A percentile compares a stretch with the other conserved stretches of the same genome.
These are phyloP conservation scores for Sugiyamaella marilandica DNA, from an alignment of 805 yeast genomes.

Conservation along the genomic window DNA sequence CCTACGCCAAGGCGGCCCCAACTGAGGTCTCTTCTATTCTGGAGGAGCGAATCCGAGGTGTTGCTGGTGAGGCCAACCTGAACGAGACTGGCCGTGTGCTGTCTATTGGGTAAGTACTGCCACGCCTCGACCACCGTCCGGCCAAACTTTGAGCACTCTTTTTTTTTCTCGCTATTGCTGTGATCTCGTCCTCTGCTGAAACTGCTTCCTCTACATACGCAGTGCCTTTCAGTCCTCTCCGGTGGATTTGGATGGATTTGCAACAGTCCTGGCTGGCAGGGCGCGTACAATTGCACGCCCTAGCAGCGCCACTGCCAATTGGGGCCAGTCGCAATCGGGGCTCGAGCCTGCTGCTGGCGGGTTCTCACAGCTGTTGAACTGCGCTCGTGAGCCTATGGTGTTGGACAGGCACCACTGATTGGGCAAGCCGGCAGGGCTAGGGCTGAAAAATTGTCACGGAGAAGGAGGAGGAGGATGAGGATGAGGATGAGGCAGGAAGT, in stretches of 20 bases:
- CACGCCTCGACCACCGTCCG: neutral
- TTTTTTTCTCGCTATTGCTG: neutral
- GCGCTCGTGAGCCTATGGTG: too few species aligned
- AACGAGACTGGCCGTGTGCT: conserved; percentile 99
- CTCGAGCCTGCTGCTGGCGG: too few species aligned
- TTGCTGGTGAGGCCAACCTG: conserved; percentile 92
- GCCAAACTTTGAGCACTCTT: neutral
- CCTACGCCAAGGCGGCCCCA: conserved; percentile 97
- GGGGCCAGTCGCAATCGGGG: neutral
- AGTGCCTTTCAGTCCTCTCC: neutral
- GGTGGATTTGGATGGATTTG: neutral
- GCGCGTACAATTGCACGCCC: neutral
- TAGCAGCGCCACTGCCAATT: neutral
- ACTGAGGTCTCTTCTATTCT: conserved; percentile 98
- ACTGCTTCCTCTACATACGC: too few species aligned
- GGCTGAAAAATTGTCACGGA: neutral
- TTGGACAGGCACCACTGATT: too few species aligned
- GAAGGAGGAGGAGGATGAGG: too few species aligned
- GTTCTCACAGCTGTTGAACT: neutral
- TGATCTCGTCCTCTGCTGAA: too few species aligned
- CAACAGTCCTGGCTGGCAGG: neutral
- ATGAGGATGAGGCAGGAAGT: too few species aligned
- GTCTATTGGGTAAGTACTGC: conserved; percentile 78
- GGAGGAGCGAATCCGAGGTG: conserved; percentile 99
- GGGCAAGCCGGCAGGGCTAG: too few species aligned